Evolutionary conservation across 768 basidiomycete genomes (phyloP).

Genomic region (Phanerochaete sordida): DNA sequence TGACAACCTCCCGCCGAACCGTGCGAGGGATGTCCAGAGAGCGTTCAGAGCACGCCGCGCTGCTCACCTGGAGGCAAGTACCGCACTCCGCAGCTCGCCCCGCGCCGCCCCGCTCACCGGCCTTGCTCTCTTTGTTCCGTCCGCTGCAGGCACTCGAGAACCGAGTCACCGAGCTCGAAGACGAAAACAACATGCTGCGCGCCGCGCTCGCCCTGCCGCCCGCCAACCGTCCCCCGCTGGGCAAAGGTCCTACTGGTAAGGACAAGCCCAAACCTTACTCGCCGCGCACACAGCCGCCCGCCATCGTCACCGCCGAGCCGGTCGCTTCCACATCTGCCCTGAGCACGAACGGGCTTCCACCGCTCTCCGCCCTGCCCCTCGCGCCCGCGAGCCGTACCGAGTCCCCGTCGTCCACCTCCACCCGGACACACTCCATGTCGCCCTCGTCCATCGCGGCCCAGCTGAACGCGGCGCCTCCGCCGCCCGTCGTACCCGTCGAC

Average conservation of each 20-base stretch:
- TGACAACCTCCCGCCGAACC: slow-evolving; percentile 74
- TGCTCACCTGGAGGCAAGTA: slow-evolving; percentile 74
- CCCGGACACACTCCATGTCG: slow-evolving; percentile 60
- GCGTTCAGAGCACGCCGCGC: slow-evolving; percentile 88
- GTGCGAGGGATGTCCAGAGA: slow-evolving; percentile 85
- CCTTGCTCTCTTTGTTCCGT: slow-evolving; percentile 20
- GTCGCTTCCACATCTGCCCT: slow-evolving; percentile 15
- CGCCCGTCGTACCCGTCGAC: slow-evolving; percentile 13
- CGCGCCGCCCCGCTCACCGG: neutral
- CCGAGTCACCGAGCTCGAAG: slow-evolving; percentile 78
- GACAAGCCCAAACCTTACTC: slow-evolving; percentile 57
- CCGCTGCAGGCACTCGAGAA: slow-evolving; percentile 68
- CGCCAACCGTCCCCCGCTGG: slow-evolving; percentile 66
- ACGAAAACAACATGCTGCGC: slow-evolving; percentile 75
- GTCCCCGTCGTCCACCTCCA: slow-evolving; percentile 41
- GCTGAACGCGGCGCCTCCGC: slow-evolving; percentile 29
- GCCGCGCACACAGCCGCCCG: slow-evolving; percentile 8
- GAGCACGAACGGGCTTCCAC: slow-evolving; percentile 16
- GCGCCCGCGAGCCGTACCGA: slow-evolving; percentile 29
- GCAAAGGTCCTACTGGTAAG: slow-evolving; percentile 85
- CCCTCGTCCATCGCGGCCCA: slow-evolving; percentile 54
- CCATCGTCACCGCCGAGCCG: slow-evolving; percentile 1
- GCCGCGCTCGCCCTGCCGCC: slow-evolving; percentile 71
- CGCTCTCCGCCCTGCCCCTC: slow-evolving; percentile 6
- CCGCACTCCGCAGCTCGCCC: slow-evolving; percentile 16